Evolutionary conservation across 75 land plant species (phyloP).

Genomic region (Pinus taeda): DNA sequence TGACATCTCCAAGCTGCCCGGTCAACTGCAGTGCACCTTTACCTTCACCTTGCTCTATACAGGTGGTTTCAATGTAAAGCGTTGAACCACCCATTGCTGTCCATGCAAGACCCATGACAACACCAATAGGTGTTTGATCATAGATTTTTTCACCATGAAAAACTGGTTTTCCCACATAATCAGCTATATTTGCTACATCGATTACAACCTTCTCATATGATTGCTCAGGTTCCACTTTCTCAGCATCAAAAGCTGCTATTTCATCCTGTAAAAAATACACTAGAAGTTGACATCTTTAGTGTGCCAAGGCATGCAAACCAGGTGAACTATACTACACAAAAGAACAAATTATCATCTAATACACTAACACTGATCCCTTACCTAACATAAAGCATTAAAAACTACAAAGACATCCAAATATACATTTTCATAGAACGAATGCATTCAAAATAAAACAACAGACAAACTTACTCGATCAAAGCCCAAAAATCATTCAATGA

Average conservation of each 20-base stretch:
- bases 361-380: too few species aligned
- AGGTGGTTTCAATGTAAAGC: slow-evolving; percentile 85
- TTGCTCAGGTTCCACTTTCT: slow-evolving; percentile 34
- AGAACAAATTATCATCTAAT: too few species aligned
- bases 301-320: neutral
- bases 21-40: slow-evolving; percentile 85
- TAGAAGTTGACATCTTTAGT: neutral
- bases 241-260: slow-evolving; percentile 7
- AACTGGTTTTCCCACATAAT: slow-evolving; percentile 93
- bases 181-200: slow-evolving; percentile 66
- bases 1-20: slow-evolving; percentile 98
- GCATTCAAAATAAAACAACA: neutral
- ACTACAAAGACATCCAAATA: neutral
- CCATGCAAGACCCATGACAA: slow-evolving; percentile 99
- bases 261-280: slow-evolving; percentile 21
- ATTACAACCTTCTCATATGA: slow-evolving; percentile 59
- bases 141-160: slow-evolving; percentile 94
- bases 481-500: neutral
- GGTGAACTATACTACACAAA: neutral
- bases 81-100: slow-evolving; percentile 99
- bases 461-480: neutral
- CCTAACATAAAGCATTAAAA: neutral
- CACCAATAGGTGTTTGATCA: slow-evolving; percentile 92
- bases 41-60: slow-evolving; percentile 84
- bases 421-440: neutral